These are phyloP conservation scores for Rhodotorula toruloides DNA, from an alignment of 768 basidiomycete species.

Conservation along the genomic window DNA sequence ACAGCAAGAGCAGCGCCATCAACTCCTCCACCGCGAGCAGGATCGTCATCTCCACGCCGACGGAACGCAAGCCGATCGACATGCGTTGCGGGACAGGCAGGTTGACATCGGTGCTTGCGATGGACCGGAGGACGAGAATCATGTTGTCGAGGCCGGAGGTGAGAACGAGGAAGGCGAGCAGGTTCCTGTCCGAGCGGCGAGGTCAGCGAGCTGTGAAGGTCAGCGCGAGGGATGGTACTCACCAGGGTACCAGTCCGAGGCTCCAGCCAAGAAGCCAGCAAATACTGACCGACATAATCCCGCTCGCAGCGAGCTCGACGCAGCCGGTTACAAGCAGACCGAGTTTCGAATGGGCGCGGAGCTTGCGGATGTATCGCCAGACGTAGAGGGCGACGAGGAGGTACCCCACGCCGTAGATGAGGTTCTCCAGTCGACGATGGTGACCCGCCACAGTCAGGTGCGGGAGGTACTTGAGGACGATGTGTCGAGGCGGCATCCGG, in stretches of 20 bases:
- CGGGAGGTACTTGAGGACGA: slow-evolving; percentile 40
- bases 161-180: slow-evolving; percentile 80
- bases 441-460: slow-evolving; percentile 26
- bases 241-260: slow-evolving; percentile 86
- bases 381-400: slow-evolving; percentile 69
- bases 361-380: slow-evolving; percentile 62
- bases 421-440: slow-evolving; percentile 54
- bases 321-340: slow-evolving; percentile 90
- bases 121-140: slow-evolving; percentile 77
- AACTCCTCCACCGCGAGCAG: slow-evolving; percentile 82
- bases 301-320: slow-evolving; percentile 87
- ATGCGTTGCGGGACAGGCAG: slow-evolving; percentile 86
- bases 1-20: slow-evolving; percentile 71
- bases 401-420: slow-evolving; percentile 62
- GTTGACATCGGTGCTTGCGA: slow-evolving; percentile 75
- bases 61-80: slow-evolving; percentile 78
- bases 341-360: slow-evolving; percentile 64
- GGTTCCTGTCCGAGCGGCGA: slow-evolving; percentile 37
- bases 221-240: slow-evolving; percentile 40
- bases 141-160: slow-evolving; percentile 97
- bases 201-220: slow-evolving; percentile 32
- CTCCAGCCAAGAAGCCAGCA: slow-evolving; percentile 84
- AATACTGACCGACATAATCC: slow-evolving; percentile 86
- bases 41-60: slow-evolving; percentile 84
- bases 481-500: not conserved